Percentiles rank a stretch among this genome's conserved stretches.
Conservation (phyloP, 176 grass and related monocot species). For the Avena atlantica region DNA sequence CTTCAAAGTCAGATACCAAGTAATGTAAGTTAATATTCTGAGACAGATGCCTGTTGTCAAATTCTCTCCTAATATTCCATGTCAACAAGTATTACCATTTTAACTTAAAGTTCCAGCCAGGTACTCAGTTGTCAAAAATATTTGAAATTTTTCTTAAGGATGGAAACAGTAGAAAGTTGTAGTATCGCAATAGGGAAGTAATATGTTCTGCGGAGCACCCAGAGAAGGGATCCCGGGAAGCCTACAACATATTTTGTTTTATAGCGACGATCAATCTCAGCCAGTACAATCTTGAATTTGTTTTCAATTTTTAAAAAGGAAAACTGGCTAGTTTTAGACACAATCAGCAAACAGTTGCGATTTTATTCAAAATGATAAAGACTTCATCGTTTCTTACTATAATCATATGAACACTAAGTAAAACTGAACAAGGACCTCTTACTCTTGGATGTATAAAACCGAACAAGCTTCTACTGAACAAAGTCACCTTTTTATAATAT, state of each 20-base stretch:
- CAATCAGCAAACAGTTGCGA: background rate
- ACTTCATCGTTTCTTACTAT: background rate
- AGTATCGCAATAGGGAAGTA: background rate
- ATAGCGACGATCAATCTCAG: background rate
- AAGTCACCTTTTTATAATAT: background rate
- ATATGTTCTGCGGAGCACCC: background rate
- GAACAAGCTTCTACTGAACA: background rate
- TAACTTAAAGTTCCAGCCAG: background rate
- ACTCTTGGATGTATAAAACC: background rate
- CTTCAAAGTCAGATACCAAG: slow-evolving; percentile 1
- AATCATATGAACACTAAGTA: background rate
- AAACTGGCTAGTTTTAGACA: background rate
- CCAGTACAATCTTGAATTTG: background rate
- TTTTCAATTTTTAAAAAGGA: background rate
- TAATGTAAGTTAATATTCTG: background rate
- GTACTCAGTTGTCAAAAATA: background rate
- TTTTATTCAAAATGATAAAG: slow-evolving; percentile 2
- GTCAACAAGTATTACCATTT: background rate
- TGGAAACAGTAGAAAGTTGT: background rate
- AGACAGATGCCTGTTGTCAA: background rate
- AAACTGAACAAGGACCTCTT: background rate
- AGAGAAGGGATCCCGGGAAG: background rate
- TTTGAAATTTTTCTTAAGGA: background rate
- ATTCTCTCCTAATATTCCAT: background rate
- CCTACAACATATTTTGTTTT: background rate